Evolutionary conservation across 192 early-diverging fungal species (phyloP).

Genomic region (Backusella parvicylindrica): DNA sequence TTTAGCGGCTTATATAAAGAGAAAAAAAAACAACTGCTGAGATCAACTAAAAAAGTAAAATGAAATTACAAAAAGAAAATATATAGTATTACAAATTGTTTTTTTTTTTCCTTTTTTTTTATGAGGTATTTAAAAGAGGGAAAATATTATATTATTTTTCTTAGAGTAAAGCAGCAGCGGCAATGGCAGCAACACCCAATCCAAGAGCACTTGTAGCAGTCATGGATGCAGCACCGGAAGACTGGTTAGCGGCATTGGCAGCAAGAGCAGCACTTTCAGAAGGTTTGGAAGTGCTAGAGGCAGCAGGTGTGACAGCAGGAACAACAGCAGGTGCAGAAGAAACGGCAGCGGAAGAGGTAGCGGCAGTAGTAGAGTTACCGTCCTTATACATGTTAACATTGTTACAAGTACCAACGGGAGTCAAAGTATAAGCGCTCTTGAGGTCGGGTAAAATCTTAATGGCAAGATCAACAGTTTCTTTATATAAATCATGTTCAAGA

Average conservation of each 20-base stretch:
- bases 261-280: not conserved
- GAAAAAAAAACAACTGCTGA: not conserved
- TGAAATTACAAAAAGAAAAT: not conserved
- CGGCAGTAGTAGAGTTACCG: constrained; percentile 8
- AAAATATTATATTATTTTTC: not conserved
- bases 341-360: not conserved
- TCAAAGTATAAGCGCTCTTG: constrained; percentile 29
- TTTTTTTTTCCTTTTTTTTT: not conserved
- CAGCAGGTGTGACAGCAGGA: not conserved
- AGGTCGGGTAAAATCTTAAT: constrained; percentile 35
- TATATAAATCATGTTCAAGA: constrained; percentile 50
- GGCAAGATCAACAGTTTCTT: constrained; percentile 37
- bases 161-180: constrained; percentile 8
- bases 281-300: not conserved
- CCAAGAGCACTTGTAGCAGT: constrained; percentile 5
- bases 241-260: not conserved
- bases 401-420: constrained; percentile 33
- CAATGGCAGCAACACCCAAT: constrained; percentile 1
- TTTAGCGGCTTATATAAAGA: not conserved
- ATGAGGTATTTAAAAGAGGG: not conserved
- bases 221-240: not conserved
- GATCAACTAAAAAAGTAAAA: not conserved
- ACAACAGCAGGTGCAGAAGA: not conserved
- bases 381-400: constrained; percentile 39
- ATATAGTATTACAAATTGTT: not conserved